phyloP scores from a whole-genome alignment of 192 early-diverging fungal genomes.

The Backusella sp. region DNA sequence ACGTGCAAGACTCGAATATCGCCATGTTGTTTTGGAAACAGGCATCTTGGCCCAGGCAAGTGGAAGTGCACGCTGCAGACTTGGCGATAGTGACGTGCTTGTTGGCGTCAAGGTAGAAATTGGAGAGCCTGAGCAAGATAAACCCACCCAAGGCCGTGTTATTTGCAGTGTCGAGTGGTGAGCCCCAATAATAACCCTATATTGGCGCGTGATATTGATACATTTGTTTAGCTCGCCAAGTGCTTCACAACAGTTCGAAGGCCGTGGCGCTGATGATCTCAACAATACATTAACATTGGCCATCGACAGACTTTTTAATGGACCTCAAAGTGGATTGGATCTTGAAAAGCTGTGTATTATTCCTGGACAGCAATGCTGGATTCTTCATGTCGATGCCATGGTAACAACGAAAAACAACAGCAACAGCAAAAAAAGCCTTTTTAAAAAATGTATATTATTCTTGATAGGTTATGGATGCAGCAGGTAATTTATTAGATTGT shows the following conservation, averaged over 20 bases:
- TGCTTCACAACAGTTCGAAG: constrained; percentile 79
- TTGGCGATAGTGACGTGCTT: constrained; percentile 84
- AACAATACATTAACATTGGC: constrained; percentile 86
- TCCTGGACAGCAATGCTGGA: constrained; percentile 86
- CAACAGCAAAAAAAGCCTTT: no score
- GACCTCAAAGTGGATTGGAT: constrained; percentile 82
- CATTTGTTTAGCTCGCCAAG: constrained; percentile 65
- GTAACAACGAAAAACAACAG: constrained; percentile 33
- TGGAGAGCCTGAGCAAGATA: constrained; percentile 62
- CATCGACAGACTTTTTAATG: constrained; percentile 76
- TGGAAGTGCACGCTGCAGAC: constrained; percentile 82
- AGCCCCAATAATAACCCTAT: not conserved
- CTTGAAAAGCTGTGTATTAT: constrained; percentile 88
- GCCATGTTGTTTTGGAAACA: constrained; percentile 78
- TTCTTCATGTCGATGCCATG: constrained; percentile 87
- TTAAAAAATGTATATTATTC: no score
- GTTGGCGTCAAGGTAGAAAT: constrained; percentile 96
- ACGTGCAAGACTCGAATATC: constrained; percentile 72
- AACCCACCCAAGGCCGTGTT: constrained; percentile 64
- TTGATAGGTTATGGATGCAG: constrained; percentile 74
- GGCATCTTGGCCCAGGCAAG: constrained; percentile 88
- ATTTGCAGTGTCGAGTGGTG: constrained; percentile 92
- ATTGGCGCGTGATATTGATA: not conserved
- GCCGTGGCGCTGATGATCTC: constrained; percentile 76
- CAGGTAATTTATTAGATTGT: constrained; percentile 83